Base-by-base conservation (phyloP, 2,329 filamentous ascomycete species). In the Ambrosiella cleistominuta region DNA sequence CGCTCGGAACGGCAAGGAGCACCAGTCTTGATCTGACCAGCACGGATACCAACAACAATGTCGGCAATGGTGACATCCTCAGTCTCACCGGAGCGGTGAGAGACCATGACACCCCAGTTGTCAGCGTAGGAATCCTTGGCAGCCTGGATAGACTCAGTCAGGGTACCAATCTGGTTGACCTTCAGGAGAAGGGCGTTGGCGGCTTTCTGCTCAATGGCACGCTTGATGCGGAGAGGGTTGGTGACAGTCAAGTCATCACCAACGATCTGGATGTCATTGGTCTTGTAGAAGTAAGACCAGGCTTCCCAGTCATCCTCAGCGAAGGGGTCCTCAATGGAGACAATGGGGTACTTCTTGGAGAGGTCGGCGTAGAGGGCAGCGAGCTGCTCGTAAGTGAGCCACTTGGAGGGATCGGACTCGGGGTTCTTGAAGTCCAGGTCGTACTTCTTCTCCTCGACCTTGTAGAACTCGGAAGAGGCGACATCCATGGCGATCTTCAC, bases 371-470 rank as follows among this genome's bases (percentile, higher is more conserved):
- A 97, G 68, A 94, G 77, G 69, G 85, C 83, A 70, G 93, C 91
- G 63, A 98, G 86, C 78, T 98, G 79, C 80, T 97, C 88, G 76
- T 97, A 97, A 66, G 88, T 95, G 79, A 98, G 79, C 93, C 93
- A 97, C 83, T 98, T 97, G 79, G 75, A 80, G 70, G 83, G 80
- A 78, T 98, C 93, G 72, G 86, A 93, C 64, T 97, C 85, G 68
- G 93, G 91, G 83, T 98, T 98, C 88, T 98, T 97, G 88, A 97
- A 98, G 85, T 97, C 93, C 64, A 98, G 81, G 71, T 98, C 93
- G 82, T 98, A 98, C 81, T 97, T 97, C 86, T 97, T 96, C 71
- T 77, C 91, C 56, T 93, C 88, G 68, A 78, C 74, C 79, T 97
- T 97, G 86, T 98, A 98, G 82, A 98, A 98, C 75, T 98, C 93